Base-by-base conservation (phyloP, 306 rosid species). In the Pyrus bretschneideri region DNA sequence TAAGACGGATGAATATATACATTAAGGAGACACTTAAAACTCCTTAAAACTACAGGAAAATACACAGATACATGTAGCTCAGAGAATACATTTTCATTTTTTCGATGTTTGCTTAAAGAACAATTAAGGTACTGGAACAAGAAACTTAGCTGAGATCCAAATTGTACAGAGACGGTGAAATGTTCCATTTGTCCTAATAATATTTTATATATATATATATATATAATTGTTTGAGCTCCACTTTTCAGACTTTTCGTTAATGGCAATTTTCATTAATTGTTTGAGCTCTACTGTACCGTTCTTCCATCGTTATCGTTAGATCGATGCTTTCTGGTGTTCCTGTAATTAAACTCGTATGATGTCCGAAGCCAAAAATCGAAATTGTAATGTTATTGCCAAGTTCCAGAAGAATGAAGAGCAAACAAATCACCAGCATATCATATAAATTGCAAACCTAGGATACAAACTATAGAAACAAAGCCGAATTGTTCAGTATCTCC, bases 141-240 rank as follows among this genome's bases (percentile, higher is more conserved):
- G 72, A 51, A 49, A 49, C 21, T 49, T 52, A 75, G 51, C 72
- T 80, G 76, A 54, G 49, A 46, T 76, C 71, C 79, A 69, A 49
- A 73, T 40, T 80, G 82, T 84, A 77, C 72, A 84, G 79, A 80
- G 79, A 67, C 70, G 80, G 68, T 78, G 77, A 76, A 74, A 18
- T 74, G 71, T 30, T 68, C 54, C 55, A 59, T 74, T 76, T 79
- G 58, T 74, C 45, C 21, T 27, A 45, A 33, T 49, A 59, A 81
- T 49, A 49, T 49, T 15, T 31, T 25, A 21, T 49, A 13, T 46
- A 33, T 25, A 21, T 49, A 13, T 46, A 22, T 54, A 63, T 17
- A 33, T 33, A 33, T 33, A 33, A 5, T 6, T 33, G 38, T 33
- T 33, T 5, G 38, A 33, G 38, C 8, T 33, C 8, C 6, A 33